phyloP scores from a whole-genome alignment of 73 alveolate genomes.

The Paramecium sonneborni region DNA sequence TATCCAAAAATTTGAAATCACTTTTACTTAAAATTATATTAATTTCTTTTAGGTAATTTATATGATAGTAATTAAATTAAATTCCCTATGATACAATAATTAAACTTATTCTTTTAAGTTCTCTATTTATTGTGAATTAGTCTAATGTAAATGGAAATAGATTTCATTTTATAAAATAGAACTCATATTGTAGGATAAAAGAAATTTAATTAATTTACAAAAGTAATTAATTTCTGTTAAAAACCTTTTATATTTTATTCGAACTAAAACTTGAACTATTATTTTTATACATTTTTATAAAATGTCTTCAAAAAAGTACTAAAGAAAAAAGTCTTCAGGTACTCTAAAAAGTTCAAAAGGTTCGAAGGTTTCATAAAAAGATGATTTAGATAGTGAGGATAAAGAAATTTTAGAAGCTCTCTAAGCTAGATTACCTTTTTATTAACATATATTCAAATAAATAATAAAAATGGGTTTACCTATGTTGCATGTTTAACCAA shows the following conservation, averaged over 20 bases:
- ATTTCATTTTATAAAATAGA: not conserved
- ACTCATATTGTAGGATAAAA: not conserved
- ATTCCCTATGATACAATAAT: no score
- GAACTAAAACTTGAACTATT: not conserved
- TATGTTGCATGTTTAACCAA: not conserved
- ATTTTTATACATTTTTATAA: not conserved
- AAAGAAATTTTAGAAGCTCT: not conserved
- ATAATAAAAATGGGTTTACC: not conserved
- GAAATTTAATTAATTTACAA: not conserved
- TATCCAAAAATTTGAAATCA: no score
- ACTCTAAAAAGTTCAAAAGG: not conserved
- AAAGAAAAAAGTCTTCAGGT: not conserved
- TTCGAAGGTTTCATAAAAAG: not conserved
- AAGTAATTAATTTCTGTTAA: no score
- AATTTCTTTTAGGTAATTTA: no score
- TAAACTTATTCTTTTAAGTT: no score
- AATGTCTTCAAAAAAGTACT: slow-evolving; percentile 20
- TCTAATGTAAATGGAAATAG: not conserved
- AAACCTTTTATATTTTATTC: no score
- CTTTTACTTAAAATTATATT: no score
- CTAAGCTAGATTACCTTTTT: not conserved
- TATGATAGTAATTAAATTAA: no score
- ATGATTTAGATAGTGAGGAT: not conserved
- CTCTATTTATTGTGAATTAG: no score
- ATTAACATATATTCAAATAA: not conserved